Evolutionary conservation across 129 eudicot species (phyloP).

Genomic region (Scalesia atractyloides): DNA sequence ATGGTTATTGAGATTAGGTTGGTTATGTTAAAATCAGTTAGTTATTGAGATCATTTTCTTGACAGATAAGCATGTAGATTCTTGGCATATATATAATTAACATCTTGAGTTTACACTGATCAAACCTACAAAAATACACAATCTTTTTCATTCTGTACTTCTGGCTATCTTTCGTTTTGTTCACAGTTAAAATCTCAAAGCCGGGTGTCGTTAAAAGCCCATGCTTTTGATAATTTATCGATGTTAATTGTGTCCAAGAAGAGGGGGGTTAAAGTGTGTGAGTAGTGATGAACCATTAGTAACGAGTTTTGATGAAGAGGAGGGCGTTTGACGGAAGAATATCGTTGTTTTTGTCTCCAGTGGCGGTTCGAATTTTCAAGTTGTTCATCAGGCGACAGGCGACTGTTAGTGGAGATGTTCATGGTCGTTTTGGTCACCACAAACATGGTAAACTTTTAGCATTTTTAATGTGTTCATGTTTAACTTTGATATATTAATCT

Average conservation of each 20-base stretch:
- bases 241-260: too few relatives aligned
- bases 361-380: conserved; percentile 81
- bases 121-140: conserved; percentile 20
- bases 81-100: too few relatives aligned
- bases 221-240: too few relatives aligned
- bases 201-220: conserved; percentile 15
- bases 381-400: too few relatives aligned
- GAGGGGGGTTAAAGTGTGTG: conserved; percentile 15
- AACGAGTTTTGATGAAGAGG: conserved; percentile 26
- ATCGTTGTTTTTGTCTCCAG: conserved; percentile 85
- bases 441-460: conserved; percentile 48
- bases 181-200: conserved; percentile 6
- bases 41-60: too few relatives aligned
- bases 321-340: conserved; percentile 45
- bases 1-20: too few relatives aligned
- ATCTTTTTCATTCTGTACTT: conserved; percentile 1
- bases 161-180: conserved; percentile 3
- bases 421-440: conserved; percentile 77
- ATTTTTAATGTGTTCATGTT: too few relatives aligned
- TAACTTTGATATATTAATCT: too few relatives aligned
- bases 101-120: conserved; percentile 8
- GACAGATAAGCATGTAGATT: too few relatives aligned
- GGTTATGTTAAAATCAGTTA: too few relatives aligned
- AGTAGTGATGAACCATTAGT: conserved; percentile 21
- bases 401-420: conserved; percentile 48